A percentile compares a stretch with the other conserved stretches of the same genome.
phyloP scores from a whole-genome alignment of 179 eudicot genomes.

The Sideroxylon spinosum region DNA sequence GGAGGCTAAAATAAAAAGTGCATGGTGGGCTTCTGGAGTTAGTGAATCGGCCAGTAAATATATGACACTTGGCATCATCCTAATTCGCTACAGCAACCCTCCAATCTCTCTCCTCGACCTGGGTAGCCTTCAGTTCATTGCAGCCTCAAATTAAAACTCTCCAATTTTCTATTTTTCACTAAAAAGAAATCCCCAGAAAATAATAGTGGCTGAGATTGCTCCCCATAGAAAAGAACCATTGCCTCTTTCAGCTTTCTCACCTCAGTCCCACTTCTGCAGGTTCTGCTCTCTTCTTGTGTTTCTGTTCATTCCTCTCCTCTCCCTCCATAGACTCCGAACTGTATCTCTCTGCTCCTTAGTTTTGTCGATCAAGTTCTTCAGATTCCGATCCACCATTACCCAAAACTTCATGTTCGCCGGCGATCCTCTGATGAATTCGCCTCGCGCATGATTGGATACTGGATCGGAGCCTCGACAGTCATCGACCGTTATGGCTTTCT shows the following conservation, averaged over 20 bases:
- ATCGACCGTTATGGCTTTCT: slow-evolving; percentile 12
- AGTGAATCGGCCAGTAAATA: slow-evolving; percentile 14
- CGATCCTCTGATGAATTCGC: slow-evolving; percentile 6
- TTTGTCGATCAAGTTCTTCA: slow-evolving; percentile 1
- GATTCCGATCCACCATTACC: slow-evolving; percentile 23
- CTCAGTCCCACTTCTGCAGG: background rate
- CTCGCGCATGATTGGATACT: slow-evolving; percentile 1
- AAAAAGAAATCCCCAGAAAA: slow-evolving; percentile 18
- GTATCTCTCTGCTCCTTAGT: background rate
- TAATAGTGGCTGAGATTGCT: slow-evolving; percentile 55
- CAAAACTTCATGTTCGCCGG: background rate
- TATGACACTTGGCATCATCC: slow-evolving; percentile 27
- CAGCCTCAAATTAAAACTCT: slow-evolving; percentile 32
- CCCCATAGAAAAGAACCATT: slow-evolving; percentile 16
- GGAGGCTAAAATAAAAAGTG: slow-evolving; percentile 20
- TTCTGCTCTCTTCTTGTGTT: background rate
- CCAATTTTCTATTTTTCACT: slow-evolving; percentile 12
- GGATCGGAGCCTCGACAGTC: background rate
- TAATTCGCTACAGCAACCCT: background rate
- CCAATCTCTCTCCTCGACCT: slow-evolving; percentile 2
- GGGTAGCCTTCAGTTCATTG: slow-evolving; percentile 6
- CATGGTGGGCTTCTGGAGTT: slow-evolving; percentile 21
- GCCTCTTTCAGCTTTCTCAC: slow-evolving; percentile 12
- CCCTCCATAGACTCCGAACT: background rate
- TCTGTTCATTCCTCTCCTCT: background rate